Evolutionary conservation across 2,329 filamentous ascomycete species (phyloP), one percentile per base, ranked within the genome.

Genomic region (Diaporthe destruens): DNA sequence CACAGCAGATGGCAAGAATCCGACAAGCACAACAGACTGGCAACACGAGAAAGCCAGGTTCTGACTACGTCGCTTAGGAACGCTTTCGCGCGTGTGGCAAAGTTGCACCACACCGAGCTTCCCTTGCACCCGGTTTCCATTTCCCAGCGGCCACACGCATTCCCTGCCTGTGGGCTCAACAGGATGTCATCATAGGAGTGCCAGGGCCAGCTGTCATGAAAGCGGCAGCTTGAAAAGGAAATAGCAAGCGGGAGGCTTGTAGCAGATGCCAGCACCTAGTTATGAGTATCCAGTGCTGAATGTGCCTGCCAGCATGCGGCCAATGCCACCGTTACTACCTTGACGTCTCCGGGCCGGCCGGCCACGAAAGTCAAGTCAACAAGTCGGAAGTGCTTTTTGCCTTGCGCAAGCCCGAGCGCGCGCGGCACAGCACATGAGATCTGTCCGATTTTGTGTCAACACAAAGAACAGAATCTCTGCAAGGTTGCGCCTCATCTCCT

Each of bases 121-220:
- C n/a, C 39, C 49, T 54, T 42, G 12, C 39, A 23, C 32, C 34
- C 42, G 23, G 49, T n/a, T 47, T 54, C 32, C 23, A 14, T 29
- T 39, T 57, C 63, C 63, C 56, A 65, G 44, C 69, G 72, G 72
- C 72, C 51, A 69, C 47, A 61, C 51, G 63, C 72, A 69, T 49
- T 69, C 51, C 47, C 47, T 25, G 39, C 55, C 25, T 25, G 18
- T 23, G 12, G 53, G 29, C 59, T 51, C 34, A 11, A 18, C 12
- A 32, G 44, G 42, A n/a, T 34, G 25, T 23, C 63, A 56, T 51
- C 32, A 51, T 2, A 57, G 8, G 18, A 44, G 59, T 29, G 8
- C 25, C 49, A 51, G 32, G 44, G 42, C 47, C 23, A 51, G 49
- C 23, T 42, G 63, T 44, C 36, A 66, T 65, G 49, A 29, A 63